Conservation (phyloP, 192 early-diverging fungal species). For the Rhizophagus sp. region DNA sequence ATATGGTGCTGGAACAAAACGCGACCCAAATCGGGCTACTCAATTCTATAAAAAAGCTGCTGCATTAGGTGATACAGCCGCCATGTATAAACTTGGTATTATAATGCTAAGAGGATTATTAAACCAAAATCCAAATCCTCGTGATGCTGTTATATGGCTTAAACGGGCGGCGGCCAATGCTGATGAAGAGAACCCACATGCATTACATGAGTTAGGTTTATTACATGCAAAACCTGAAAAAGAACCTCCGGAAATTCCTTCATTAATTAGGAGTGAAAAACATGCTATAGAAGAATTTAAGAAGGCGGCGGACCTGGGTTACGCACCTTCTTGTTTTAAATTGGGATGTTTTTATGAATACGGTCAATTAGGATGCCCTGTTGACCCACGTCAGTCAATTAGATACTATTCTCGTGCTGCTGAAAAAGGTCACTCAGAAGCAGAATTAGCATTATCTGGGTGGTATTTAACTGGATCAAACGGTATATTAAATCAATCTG, state of each 20-base stretch:
- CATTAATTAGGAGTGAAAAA: conserved; percentile 73
- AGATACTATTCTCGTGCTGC: conserved; percentile 96
- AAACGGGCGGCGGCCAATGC: conserved; percentile 91
- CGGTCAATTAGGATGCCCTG: conserved; percentile 82
- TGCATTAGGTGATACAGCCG: conserved; percentile 84
- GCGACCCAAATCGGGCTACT: conserved; percentile 75
- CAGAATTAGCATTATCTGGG: conserved; percentile 91
- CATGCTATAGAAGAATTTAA: conserved; percentile 94
- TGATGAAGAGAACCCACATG: conserved; percentile 88
- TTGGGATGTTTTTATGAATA: conserved; percentile 94
- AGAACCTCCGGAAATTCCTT: conserved; percentile 55
- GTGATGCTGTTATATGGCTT: conserved; percentile 93
- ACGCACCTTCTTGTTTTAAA: conserved; percentile 89
- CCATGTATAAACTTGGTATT: conserved; percentile 98
- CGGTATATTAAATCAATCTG: conserved; percentile 83
- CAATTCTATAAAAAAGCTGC: conserved; percentile 96
- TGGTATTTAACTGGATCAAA: conserved; percentile 98
- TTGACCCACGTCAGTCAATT: conserved; percentile 88
- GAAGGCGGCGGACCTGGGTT: conserved; percentile 90
- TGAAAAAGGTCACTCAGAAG: conserved; percentile 86
- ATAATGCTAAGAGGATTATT: conserved; percentile 86
- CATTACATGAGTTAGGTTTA: conserved; percentile 89
- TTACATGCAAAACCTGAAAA: conserved; percentile 73
- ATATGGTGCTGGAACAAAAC: conserved; percentile 88
- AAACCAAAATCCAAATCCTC: conserved; percentile 72